Conservation (phyloP, 257 asterid species). For the Plantago elongata region DNA sequence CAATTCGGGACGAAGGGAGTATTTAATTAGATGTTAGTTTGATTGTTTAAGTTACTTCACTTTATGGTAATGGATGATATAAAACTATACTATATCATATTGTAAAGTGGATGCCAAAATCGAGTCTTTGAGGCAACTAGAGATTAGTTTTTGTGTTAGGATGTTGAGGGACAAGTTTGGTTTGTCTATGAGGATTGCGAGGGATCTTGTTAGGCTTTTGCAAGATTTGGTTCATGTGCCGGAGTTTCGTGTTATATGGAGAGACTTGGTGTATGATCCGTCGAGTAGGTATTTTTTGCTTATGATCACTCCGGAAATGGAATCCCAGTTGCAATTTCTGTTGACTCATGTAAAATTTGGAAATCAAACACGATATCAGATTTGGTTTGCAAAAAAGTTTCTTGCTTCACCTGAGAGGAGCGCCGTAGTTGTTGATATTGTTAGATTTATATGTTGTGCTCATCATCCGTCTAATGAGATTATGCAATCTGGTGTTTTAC, state of each 20-base stretch:
- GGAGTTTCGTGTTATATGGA: slow-evolving; percentile 66
- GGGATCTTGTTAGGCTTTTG: slow-evolving; percentile 78
- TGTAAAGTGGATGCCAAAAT: slow-evolving; percentile 41
- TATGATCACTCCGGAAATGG: slow-evolving; percentile 81
- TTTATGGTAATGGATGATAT: too few species aligned
- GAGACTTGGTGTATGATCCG: slow-evolving; percentile 61
- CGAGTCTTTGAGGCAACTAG: slow-evolving; percentile 46
- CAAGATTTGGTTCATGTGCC: slow-evolving; percentile 72
- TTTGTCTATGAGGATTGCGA: slow-evolving; percentile 69
- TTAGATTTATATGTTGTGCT: slow-evolving; percentile 76
- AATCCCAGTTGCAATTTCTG: slow-evolving; percentile 68
- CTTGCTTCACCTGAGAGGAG: slow-evolving; percentile 45
- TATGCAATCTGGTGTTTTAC: slow-evolving; percentile 52
- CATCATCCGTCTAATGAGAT: slow-evolving; percentile 65
- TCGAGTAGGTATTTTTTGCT: slow-evolving; percentile 61
- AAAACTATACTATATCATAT: too few species aligned
- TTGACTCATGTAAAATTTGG: slow-evolving; percentile 66
- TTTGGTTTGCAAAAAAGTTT: slow-evolving; percentile 72
- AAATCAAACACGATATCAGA: slow-evolving; percentile 57
- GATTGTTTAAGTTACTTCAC: too few species aligned
- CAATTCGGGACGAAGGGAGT: too few species aligned
- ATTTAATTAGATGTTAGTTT: too few species aligned
- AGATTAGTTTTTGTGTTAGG: slow-evolving; percentile 53
- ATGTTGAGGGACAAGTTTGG: slow-evolving; percentile 51
- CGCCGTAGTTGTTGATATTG: slow-evolving; percentile 49